Evolutionary conservation across 495 filamentous ascomycete genomes (phyloP).

Genomic region (Aspergillus campestris): DNA sequence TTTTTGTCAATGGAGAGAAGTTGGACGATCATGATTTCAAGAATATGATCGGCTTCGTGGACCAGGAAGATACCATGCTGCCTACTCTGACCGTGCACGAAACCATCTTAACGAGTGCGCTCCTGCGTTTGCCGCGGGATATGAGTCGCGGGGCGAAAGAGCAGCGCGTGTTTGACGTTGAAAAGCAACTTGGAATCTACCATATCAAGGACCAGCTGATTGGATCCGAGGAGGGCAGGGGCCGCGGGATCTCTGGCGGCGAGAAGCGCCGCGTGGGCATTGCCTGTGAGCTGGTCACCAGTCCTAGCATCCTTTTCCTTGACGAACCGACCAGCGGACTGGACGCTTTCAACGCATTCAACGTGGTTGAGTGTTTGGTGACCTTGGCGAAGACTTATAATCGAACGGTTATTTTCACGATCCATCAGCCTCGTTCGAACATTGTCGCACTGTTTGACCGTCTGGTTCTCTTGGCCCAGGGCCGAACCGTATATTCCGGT

Average conservation of each 20-base stretch:
- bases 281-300: constrained; percentile 95
- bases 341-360: constrained; percentile 94
- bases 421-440: constrained; percentile 98
- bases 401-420: constrained; percentile 94
- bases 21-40: constrained; percentile 79
- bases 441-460: constrained; percentile 98
- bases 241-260: constrained; percentile 91
- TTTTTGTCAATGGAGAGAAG: constrained; percentile 91
- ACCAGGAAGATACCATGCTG: constrained; percentile 97
- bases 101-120: constrained; percentile 88
- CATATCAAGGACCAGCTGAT: constrained; percentile 90
- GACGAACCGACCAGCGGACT: constrained; percentile 95
- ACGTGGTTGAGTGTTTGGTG: constrained; percentile 92
- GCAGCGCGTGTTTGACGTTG: constrained; percentile 82
- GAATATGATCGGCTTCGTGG: constrained; percentile 89
- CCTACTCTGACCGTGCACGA: constrained; percentile 96
- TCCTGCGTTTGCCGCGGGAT: constrained; percentile 80
- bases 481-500: constrained; percentile 87
- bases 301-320: constrained; percentile 92
- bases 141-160: constrained; percentile 84
- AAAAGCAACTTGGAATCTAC: constrained; percentile 87
- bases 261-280: constrained; percentile 96
- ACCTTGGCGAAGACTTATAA: constrained; percentile 93
- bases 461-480: constrained; percentile 80
- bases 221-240: constrained; percentile 93